Base-by-base conservation (phyloP, 768 basidiomycete genomes). In the Tulasnella sp. region DNA sequence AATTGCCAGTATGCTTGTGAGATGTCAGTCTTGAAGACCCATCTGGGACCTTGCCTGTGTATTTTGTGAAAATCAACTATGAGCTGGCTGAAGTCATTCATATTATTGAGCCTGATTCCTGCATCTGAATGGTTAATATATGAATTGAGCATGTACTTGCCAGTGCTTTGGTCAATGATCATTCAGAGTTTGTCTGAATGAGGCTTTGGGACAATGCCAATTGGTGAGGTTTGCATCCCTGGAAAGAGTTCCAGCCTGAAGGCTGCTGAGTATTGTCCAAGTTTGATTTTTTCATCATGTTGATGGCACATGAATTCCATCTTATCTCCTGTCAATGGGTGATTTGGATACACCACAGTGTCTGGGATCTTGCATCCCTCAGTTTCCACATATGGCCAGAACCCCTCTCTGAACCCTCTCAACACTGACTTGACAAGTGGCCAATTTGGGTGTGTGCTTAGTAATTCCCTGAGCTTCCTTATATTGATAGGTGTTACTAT, bases 341-440 rank as follows among this genome's bases (percentile, higher is more conserved):
- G 51, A 8, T 56, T 42, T 0, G 63, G 60, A n/a, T 61, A 44
- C 47, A 73, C 71, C 23, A 63, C 62, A 0, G 65, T 68, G 7
- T 38, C 51, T 13, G 70, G 73, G 29, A 66, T 68, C 3, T 30
- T 61, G 0, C 49, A 50, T 15, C 64, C 34, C 2, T 52, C 54
- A 3, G 71, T 71, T 15, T 72, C 61, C 0, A 72, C 73, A 56
- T 61, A 74, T 0, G 77, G 78, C 77, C 77, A 79, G 64, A 78
- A 78, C 1, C 78, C 77, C 1, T 73, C 64, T 0, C 65, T 58
- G 0, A 79, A 65, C 0, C 68, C 68, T 0, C 27, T 7, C 7
- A 61, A 34, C 0, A 77, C 70, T 0, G 73, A 77, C 0, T 63
- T 3, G 0, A 78, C 75, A 26, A 75, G 72, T 0, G 64, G 42